Conservation (phyloP, 2,329 filamentous ascomycete genomes). For the Alternaria ventricosa region DNA sequence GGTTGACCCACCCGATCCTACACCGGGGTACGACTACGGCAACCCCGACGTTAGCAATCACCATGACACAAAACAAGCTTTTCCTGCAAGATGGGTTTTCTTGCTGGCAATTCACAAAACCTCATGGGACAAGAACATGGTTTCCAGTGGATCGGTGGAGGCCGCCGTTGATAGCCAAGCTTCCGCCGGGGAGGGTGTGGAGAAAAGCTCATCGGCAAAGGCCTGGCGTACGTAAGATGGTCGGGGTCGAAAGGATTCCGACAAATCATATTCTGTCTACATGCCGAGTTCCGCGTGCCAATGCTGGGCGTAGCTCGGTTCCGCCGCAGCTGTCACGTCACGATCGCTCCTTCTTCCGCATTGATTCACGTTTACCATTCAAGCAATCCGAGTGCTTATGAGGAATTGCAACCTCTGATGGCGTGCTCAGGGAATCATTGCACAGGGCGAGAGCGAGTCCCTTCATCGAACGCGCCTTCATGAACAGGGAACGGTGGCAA, state of each 20-base stretch:
- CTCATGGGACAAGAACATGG: neutral
- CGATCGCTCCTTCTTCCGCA: neutral
- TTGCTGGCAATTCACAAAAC: neutral
- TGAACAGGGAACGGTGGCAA: neutral
- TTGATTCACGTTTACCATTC: constrained; percentile 3
- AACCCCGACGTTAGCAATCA: neutral
- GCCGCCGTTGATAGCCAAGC: constrained; percentile 27
- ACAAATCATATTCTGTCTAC: constrained; percentile 23
- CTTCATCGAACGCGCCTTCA: neutral
- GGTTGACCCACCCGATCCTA: constrained; percentile 1
- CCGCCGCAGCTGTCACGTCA: constrained; percentile 19
- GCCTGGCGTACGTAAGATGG: constrained; percentile 37
- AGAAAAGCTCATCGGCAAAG: constrained; percentile 17
- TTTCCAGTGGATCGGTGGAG: constrained; percentile 1
- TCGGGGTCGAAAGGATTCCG: constrained; percentile 3
- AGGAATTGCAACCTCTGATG: neutral
- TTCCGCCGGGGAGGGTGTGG: constrained; percentile 31
- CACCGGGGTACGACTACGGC: neutral
- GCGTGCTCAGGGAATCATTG: constrained; percentile 12
- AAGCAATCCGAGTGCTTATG: neutral
- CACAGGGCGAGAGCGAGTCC: neutral
- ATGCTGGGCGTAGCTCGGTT: constrained; percentile 37
- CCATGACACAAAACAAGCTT: constrained; percentile 9
- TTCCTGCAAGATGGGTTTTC: constrained; percentile 1
- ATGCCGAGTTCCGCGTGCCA: constrained; percentile 35